Conservation (phyloP, 2,329 filamentous ascomycete genomes). For the Aspergillus jensenii region DNA sequence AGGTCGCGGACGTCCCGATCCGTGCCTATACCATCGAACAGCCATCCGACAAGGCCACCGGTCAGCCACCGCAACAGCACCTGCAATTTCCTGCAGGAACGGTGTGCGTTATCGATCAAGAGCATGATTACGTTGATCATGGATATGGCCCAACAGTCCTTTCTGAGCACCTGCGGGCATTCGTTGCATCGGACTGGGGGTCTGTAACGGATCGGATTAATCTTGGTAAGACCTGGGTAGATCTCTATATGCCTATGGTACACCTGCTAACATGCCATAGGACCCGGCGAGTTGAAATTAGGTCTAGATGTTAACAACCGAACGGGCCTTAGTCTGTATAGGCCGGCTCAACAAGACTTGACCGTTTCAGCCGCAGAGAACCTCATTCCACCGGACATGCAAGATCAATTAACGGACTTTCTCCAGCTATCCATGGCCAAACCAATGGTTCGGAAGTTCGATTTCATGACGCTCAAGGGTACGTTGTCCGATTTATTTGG, state of each 20-base stretch:
- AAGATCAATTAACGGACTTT: conserved; percentile 63
- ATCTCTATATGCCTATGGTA: neutral
- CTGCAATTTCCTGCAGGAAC: conserved; percentile 39
- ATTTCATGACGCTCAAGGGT: conserved; percentile 59
- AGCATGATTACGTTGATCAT: conserved; percentile 55
- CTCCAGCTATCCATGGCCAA: conserved; percentile 58
- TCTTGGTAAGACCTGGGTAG: conserved; percentile 50
- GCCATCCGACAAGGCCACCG: conserved; percentile 36
- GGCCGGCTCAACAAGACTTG: conserved; percentile 73
- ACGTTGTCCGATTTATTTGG: neutral
- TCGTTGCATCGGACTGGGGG: conserved; percentile 73
- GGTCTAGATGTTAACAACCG: conserved; percentile 63
- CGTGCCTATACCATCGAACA: conserved; percentile 63
- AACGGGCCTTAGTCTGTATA: conserved; percentile 65
- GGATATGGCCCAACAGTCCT: conserved; percentile 68
- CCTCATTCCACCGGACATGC: conserved; percentile 61
- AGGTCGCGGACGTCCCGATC: conserved; percentile 69
- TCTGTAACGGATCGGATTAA: conserved; percentile 83
- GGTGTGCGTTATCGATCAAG: conserved; percentile 66
- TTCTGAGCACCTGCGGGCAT: conserved; percentile 72
- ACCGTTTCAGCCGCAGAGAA: conserved; percentile 73
- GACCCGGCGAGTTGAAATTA: conserved; percentile 69
- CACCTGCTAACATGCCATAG: conserved; percentile 30
- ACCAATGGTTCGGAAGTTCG: conserved; percentile 70
- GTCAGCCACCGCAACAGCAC: conserved; percentile 30